Base-by-base conservation (phyloP, 441 rosid species). In the Daphne laureola region DNA sequence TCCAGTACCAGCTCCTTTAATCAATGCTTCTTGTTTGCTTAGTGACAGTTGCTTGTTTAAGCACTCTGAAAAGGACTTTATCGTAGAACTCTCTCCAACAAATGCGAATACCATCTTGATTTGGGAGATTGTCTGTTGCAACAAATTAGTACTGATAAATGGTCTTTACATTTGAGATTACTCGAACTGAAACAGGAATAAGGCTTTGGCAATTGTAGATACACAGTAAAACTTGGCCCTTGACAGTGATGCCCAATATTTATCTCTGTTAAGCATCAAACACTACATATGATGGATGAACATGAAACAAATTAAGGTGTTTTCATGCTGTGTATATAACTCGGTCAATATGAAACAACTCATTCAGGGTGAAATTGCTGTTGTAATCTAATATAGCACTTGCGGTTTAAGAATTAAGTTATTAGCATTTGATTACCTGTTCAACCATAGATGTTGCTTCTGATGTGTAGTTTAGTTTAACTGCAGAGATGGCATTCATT, bases 1-100 rank as follows among this genome's bases (percentile, higher is more conserved):
- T 50, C 84, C 92, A 4, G 75, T 74, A 15, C 84, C 92, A 51
- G 79, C 70, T 57, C 92, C 92, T 66, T 79, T 84, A 46, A 80
- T 67, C 51, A 78, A 43, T 46, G 88, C 93, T 62, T 82, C 88
- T 51, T 63, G 66, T 66, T 64, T 74, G 77, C 84, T 71, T 8
- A 73, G 51, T 31, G 64, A 51, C 17, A 74, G 62, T 67, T 64
- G 82, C 47, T 68, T 73, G 26, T 69, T 71, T 77, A 76, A 69
- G 69, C 79, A 63, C 31, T 65, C 75, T 4, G 79, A 55, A 70
- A 79, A 84, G 0, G 71, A 63, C 48, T 67, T 74, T 44, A 79
- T 54, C 4, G 81, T 81, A 5, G 47, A 25, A 49, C 63, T 66
- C 71, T 84, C 86, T 43, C 88, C 86, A 5, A 75, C 88, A 56